phyloP scores from a whole-genome alignment of 176 grass and related monocot species.

The Rhynchospora breviuscula region DNA sequence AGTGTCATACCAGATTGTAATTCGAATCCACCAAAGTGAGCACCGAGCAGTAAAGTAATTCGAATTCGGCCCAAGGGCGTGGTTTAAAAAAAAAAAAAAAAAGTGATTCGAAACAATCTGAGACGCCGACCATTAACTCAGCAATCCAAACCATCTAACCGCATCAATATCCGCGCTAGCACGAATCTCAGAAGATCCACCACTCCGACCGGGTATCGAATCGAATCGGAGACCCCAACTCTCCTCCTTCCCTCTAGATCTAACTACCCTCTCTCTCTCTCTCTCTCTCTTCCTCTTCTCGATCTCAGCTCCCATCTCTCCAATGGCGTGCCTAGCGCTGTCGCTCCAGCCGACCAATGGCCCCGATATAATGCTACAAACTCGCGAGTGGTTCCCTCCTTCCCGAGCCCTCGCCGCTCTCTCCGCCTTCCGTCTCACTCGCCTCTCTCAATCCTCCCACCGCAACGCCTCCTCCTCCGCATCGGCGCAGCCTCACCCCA shows the following conservation, averaged over 20 bases:
- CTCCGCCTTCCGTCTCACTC: slow-evolving; percentile 82
- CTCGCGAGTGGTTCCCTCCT: slow-evolving; percentile 93
- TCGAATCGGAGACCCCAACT: too few species aligned
- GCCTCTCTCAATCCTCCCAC: slow-evolving; percentile 58
- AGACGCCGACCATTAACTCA: too few species aligned
- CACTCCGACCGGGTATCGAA: too few species aligned
- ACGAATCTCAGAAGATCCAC: background rate
- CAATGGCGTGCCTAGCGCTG: slow-evolving; percentile 93
- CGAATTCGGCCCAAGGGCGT: too few species aligned
- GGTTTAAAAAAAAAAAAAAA: too few species aligned
- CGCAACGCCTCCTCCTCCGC: slow-evolving; percentile 25
- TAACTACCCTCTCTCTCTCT: slow-evolving; percentile 17
- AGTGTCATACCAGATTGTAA: too few species aligned
- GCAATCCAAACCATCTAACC: background rate
- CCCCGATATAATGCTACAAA: slow-evolving; percentile 87
- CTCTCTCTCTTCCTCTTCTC: background rate
- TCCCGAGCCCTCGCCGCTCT: slow-evolving; percentile 91
- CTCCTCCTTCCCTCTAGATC: slow-evolving; percentile 24
- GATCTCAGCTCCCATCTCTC: slow-evolving; percentile 25
- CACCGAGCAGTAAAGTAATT: too few species aligned
- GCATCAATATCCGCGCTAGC: background rate
- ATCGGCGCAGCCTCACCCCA: slow-evolving; percentile 21
- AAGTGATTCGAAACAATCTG: too few species aligned
- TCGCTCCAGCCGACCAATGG: slow-evolving; percentile 92
- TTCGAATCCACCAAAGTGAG: too few species aligned